These are phyloP conservation scores for Lachnellula suecica DNA, from an alignment of 2,329 filamentous ascomycete genomes.

Conservation along the genomic window DNA sequence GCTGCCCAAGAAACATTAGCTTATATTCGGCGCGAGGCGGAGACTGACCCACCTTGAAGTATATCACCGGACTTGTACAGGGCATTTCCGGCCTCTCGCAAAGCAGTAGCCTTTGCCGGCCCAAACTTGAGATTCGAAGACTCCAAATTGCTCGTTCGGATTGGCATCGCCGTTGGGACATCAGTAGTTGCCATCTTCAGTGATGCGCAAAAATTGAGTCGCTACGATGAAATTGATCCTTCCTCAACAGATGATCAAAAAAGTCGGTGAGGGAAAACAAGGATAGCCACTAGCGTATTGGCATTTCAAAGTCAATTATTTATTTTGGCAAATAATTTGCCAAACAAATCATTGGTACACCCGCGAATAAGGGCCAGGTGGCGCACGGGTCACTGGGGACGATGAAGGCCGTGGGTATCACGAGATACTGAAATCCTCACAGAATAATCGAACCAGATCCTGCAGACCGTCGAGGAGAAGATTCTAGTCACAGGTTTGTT, in stretches of 20 bases:
- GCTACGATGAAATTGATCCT: not conserved
- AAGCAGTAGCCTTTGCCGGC: not conserved
- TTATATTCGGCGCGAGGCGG: not conserved
- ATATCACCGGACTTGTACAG: constrained; percentile 6
- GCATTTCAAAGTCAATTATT: not conserved
- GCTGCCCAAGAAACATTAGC: not conserved
- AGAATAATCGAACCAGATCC: too few species aligned
- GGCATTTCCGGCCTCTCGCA: constrained; percentile 9
- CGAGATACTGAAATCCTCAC: too few species aligned
- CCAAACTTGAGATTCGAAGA: not conserved
- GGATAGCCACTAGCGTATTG: not conserved
- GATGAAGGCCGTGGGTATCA: too few species aligned
- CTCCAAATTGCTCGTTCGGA: not conserved
- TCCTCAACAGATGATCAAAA: not conserved
- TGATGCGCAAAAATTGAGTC: not conserved
- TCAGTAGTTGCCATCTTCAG: not conserved
- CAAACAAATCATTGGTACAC: too few species aligned
- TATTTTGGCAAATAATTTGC: not conserved
- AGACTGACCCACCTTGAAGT: not conserved
- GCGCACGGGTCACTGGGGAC: too few species aligned
- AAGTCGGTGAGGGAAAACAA: not conserved
- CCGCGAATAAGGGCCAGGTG: too few species aligned
- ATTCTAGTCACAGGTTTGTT: too few species aligned
- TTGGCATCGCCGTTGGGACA: not conserved
- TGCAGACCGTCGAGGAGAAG: too few species aligned